These are phyloP conservation scores for Boletellus ananiceps DNA, from an alignment of 768 basidiomycete species.

Conservation along the genomic window DNA sequence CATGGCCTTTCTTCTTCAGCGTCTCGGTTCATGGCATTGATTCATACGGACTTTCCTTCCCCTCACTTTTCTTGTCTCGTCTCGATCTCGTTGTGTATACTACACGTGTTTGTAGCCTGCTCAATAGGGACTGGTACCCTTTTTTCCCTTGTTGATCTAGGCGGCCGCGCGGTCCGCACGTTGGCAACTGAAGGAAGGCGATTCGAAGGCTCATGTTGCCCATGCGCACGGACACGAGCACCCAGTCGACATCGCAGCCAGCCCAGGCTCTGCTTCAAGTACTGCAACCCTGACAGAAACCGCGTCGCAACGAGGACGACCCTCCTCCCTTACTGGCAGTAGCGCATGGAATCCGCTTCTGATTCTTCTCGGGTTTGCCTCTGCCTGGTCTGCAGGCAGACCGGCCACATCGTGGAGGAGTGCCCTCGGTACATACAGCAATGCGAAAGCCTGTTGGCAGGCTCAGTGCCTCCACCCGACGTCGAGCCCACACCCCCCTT, in stretches of 20 bases:
- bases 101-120: conserved; percentile 15
- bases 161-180: background rate
- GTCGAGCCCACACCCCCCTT: background rate
- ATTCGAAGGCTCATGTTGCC: no score
- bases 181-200: background rate
- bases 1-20: background rate
- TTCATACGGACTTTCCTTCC: conserved; percentile 15
- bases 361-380: conserved; percentile 2
- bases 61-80: background rate
- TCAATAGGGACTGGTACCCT: conserved; percentile 25
- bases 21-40: conserved; percentile 18
- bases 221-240: no score
- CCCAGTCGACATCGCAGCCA: no score
- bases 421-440: background rate
- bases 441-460: background rate
- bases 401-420: conserved; percentile 5
- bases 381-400: conserved; percentile 9
- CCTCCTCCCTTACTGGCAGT: background rate
- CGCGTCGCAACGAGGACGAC: background rate
- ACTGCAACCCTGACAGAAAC: no score
- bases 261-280: no score
- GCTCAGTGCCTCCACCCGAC: background rate
- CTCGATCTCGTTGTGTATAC: conserved; percentile 10
- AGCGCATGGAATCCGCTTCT: background rate
- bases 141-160: background rate